Percentiles rank a stretch among this genome's conserved stretches.
phyloP scores from a whole-genome alignment of 305 asterid species.

The Solanum hybrid region DNA sequence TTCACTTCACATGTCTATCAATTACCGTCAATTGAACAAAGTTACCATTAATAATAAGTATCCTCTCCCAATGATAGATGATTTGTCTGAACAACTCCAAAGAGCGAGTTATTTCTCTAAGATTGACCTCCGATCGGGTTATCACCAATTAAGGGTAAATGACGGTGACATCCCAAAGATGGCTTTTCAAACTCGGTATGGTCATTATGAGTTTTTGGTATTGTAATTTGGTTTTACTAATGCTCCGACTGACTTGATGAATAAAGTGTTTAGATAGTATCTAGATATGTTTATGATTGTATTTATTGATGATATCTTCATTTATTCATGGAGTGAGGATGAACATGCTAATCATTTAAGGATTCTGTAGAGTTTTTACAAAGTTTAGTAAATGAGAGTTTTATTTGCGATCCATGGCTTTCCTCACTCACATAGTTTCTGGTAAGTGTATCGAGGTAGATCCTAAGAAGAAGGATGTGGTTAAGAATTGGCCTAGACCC shows the following conservation, averaged over 20 bases:
- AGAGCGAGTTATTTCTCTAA: not conserved
- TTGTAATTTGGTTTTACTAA: not conserved
- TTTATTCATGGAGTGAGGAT: not conserved
- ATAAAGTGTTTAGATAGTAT: not conserved
- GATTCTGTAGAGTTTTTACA: not conserved
- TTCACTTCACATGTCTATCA: not conserved
- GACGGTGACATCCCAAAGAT: not conserved
- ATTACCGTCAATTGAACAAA: not conserved
- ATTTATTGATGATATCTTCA: not conserved
- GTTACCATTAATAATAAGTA: not conserved
- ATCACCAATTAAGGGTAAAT: not conserved
- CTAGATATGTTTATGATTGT: not conserved
- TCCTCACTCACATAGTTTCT: not conserved
- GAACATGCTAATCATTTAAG: not conserved
- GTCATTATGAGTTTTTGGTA: not conserved
- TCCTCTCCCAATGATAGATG: not conserved
- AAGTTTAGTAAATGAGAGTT: not conserved
- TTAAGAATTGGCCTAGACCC: too few relatives aligned
- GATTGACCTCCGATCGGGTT: not conserved
- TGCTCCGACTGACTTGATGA: not conserved
- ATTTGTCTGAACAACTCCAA: not conserved
- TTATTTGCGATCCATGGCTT: not conserved
- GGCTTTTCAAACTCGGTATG: too few relatives aligned
- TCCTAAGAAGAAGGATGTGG: not conserved
- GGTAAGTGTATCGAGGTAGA: not conserved